A percentile compares a stretch with the other conserved stretches of the same genome.
These are phyloP conservation scores for Cutaneotrichosporon mucoides DNA, from an alignment of 1,284 basidiomycete genomes.

Conservation along the genomic window DNA sequence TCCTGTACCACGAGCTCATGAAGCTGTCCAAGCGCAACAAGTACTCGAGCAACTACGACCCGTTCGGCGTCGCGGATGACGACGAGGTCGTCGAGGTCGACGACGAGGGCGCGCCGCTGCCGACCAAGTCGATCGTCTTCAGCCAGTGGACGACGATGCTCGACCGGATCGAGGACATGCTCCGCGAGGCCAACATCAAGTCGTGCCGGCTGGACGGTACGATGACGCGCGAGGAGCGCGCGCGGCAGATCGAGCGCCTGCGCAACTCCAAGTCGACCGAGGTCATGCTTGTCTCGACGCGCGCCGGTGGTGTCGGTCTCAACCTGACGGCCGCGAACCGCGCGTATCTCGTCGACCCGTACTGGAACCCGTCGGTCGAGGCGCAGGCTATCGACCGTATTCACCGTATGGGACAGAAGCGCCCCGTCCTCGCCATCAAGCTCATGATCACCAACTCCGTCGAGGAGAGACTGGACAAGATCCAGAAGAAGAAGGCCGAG, in stretches of 20 bases:
- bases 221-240: slow-evolving; percentile 92
- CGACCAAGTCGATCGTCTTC: slow-evolving; percentile 81
- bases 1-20: slow-evolving; percentile 68
- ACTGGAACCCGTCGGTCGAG: slow-evolving; percentile 92
- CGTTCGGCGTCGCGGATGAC: slow-evolving; percentile 60
- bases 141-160: slow-evolving; percentile 97
- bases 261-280: slow-evolving; percentile 79
- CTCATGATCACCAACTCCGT: slow-evolving; percentile 91
- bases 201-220: slow-evolving; percentile 92
- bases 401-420: slow-evolving; percentile 88
- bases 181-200: slow-evolving; percentile 71
- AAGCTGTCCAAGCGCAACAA: slow-evolving; percentile 73
- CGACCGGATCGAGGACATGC: slow-evolving; percentile 88
- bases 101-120: slow-evolving; percentile 54
- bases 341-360: slow-evolving; percentile 88
- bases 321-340: slow-evolving; percentile 87
- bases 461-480: slow-evolving; percentile 79
- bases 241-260: slow-evolving; percentile 80
- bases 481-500: slow-evolving; percentile 91
- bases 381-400: slow-evolving; percentile 94
- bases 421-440: slow-evolving; percentile 84
- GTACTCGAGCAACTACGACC: slow-evolving; percentile 78
- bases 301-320: slow-evolving; percentile 94
- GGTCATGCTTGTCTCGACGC: slow-evolving; percentile 88
- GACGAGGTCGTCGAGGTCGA: slow-evolving; percentile 61